Evolutionary conservation across 1,139 yeast genomes (phyloP), one percentile per base, ranked within the genome.

Genomic region (Saccharomyces hybrid): DNA sequence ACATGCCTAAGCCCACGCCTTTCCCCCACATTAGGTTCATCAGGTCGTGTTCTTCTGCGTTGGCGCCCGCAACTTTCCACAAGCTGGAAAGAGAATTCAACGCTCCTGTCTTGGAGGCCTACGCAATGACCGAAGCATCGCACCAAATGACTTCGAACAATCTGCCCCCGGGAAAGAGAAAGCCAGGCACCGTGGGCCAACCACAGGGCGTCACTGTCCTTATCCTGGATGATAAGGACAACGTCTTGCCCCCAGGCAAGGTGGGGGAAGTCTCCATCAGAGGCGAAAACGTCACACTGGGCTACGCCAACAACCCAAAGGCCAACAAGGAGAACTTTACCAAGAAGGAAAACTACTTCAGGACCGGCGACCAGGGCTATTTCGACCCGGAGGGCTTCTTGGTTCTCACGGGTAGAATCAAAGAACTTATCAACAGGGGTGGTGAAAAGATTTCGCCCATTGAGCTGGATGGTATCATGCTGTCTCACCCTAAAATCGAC

Each of bases 91-190:
- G 70, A 50, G 73, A 75, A 28, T 79, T 84, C 66, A 69, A 77
- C 20, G 84, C 86, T 0, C 88, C 88, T 0, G 88, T 84, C 0
- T 65, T 83, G 14, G 89, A 84, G 66, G 88, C 88, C 0, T 84
- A 84, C 64, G 88, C 88, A n/a, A 83, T 84, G 88, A 84, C 88
- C 3, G 89, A 84, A 65, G 87, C 87, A 1, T 70, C 81, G 0
- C 88, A 84, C 67, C 88, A 84, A 66, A 84, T 84, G 84, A 81
- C 87, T 11, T 82, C 88, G 6, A 84, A 84, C 68, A 78, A 80
- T 58, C 69, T 82, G 46, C 87, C 88, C 48, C 83, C 85, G 2
- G 85, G 83, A 7, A 67, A 75, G 59, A 75, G 87, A 60, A 80
- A 79, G 70, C 80, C 87, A 5, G 87, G 88, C 14, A 81, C 88